A percentile compares a stretch with the other conserved stretches of the same genome.
Evolutionary conservation across 495 filamentous ascomycete species (phyloP).

Genomic region (Apodospora peruviana): DNA sequence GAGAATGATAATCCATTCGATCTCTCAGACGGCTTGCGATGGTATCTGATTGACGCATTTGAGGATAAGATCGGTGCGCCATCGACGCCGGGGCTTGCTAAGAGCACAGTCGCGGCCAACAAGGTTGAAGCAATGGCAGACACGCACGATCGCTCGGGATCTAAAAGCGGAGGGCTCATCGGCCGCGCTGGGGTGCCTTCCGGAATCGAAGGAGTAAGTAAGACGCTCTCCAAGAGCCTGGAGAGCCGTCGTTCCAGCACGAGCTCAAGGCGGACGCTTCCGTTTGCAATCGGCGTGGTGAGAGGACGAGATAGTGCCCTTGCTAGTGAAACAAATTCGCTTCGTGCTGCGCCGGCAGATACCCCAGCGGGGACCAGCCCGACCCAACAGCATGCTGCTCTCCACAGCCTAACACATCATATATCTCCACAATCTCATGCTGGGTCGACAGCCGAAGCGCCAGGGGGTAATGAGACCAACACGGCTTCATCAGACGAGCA

Average conservation of each 20-base stretch:
- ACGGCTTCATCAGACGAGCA: conserved; percentile 3
- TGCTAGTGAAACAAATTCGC: conserved; percentile 46
- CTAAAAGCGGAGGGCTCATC: conserved; percentile 43
- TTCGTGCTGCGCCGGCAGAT: conserved; percentile 33
- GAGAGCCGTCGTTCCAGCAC: conserved; percentile 87
- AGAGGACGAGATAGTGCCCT: conserved; percentile 37
- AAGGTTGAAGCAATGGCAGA: conserved; percentile 71
- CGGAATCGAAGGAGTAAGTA: conserved; percentile 63
- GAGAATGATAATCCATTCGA: conserved; percentile 98
- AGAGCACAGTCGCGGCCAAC: conserved; percentile 84
- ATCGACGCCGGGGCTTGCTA: conserved; percentile 78
- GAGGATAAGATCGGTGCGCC: conserved; percentile 97
- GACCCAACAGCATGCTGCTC: conserved; percentile 18
- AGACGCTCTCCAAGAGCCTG: conserved; percentile 76
- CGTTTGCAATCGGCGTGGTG: conserved; percentile 36
- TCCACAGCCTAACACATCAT: neutral
- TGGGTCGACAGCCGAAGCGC: neutral
- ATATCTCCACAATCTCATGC: conserved; percentile 2
- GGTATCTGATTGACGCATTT: conserved; percentile 89
- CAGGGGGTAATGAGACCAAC: neutral
- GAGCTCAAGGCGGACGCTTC: conserved; percentile 63
- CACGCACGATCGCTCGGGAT: conserved; percentile 35
- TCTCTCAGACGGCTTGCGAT: conserved; percentile 87
- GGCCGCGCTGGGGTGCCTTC: conserved; percentile 30
- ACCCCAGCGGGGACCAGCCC: conserved; percentile 33